Base-by-base conservation (phyloP, 176 grass and related monocot genomes). In the Lolium multiflorum region DNA sequence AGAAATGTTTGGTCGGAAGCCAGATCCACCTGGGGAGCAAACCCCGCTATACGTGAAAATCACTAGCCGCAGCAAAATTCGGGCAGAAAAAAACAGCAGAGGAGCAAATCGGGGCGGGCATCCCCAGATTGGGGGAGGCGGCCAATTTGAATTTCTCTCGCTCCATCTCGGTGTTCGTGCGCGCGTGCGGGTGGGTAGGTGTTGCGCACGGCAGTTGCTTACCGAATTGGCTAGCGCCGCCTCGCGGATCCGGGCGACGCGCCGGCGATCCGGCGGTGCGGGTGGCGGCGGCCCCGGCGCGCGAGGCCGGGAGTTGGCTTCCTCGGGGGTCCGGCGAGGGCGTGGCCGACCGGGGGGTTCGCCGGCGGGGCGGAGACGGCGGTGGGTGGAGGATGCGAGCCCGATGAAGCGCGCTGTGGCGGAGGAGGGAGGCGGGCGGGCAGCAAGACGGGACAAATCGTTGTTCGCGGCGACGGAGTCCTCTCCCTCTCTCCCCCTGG, bases 231-330 rank as follows among this genome's bases (percentile, higher is more conserved):
- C 39, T 1, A 62, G 12, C 49, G 35, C 10, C n/a, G 81, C 54
- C 15, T 41, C 49, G 83, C 50, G 44, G 82, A 84, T 84, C 82
- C 11, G 71, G 72, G 12, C 59, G 59, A n/a, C 59, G 59, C 11
- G 18, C 59, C 47, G 73, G 28, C 47, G 83, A 85, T 85, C 83
- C 46, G 83, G 26, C 58, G 72, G 58, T 44, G 52, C 25, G 38
- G 57, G 7, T 10, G 6, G 13, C 44, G 8, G 51, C 35, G 38
- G 57, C 43, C 44, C 56, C 14, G 57, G 12, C 83, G 63, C 59
- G 13, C 20, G 8, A 4, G 9, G 18, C 28, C 71, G 56, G 11
- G 71, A 25, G 24, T 0, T 62, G 14, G 3, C 43, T 28, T 84
- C 43, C 57, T 21, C 71, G 10, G 7, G 0, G 4, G 49, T 35